A percentile compares a stretch with the other conserved stretches of the same genome.
Evolutionary conservation across 164 flowering plant genomes (phyloP).

Genomic region (Santalum album): DNA sequence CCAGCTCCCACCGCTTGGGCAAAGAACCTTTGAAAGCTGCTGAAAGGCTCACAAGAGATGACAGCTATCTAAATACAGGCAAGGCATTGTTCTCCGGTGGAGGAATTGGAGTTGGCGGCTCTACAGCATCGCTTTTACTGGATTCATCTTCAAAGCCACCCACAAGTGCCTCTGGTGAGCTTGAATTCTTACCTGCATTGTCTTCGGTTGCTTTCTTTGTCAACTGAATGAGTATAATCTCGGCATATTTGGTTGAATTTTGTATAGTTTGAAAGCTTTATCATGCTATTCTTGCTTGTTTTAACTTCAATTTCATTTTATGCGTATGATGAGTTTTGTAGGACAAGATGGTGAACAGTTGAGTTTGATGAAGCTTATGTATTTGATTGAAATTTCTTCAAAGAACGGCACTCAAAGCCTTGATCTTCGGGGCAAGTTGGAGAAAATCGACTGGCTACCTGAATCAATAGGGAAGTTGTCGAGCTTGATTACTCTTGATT

Average conservation of each 20-base stretch:
- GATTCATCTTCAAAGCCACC: slow-evolving; percentile 34
- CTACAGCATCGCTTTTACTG: slow-evolving; percentile 22
- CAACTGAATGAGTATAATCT: not conserved
- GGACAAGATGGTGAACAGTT: slow-evolving; percentile 68
- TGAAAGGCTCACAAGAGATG: slow-evolving; percentile 50
- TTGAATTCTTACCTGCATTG: not conserved
- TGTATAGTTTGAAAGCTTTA: no score
- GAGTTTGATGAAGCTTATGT: slow-evolving; percentile 69
- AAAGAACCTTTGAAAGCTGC: slow-evolving; percentile 9
- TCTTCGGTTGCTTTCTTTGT: not conserved
- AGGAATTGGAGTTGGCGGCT: slow-evolving; percentile 28
- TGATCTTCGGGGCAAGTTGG: slow-evolving; percentile 55
- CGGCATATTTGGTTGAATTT: no score
- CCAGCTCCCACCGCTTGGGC: slow-evolving; percentile 6
- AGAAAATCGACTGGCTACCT: slow-evolving; percentile 72
- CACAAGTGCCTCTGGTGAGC: slow-evolving; percentile 27
- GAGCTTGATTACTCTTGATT: slow-evolving; percentile 46
- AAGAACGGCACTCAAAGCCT: slow-evolving; percentile 66
- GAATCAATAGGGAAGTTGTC: slow-evolving; percentile 78
- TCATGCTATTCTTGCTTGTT: not conserved
- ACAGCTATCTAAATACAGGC: slow-evolving; percentile 43
- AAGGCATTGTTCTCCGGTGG: slow-evolving; percentile 29
- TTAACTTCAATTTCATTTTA: not conserved
- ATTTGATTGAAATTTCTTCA: slow-evolving; percentile 61
- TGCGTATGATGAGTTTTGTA: slow-evolving; percentile 17